phyloP scores from a whole-genome alignment of 345 rosid genomes.

The Syzygium oleosum region DNA sequence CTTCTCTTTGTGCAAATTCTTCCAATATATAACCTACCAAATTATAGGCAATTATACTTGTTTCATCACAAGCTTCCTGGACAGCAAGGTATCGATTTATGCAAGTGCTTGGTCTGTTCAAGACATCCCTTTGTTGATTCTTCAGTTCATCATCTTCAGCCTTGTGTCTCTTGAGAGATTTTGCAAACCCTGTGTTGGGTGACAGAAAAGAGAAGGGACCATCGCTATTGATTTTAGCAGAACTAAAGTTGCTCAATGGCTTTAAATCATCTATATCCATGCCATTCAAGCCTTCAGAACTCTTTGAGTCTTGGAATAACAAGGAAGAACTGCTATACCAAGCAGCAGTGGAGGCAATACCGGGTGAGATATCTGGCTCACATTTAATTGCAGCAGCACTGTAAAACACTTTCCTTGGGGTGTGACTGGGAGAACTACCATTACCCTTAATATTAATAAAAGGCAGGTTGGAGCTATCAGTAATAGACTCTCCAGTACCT shows the following conservation, averaged over 20 bases:
- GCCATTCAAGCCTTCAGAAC: constrained; percentile 1
- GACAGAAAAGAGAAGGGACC: background rate
- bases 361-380: constrained; percentile 6
- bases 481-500: constrained; percentile 44
- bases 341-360: constrained; percentile 11
- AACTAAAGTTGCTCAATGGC: background rate
- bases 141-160: constrained; percentile 9
- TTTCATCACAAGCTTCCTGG: constrained; percentile 70
- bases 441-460: constrained; percentile 5
- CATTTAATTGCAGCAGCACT: background rate
- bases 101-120: constrained; percentile 9
- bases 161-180: constrained; percentile 13
- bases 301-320: constrained; percentile 10
- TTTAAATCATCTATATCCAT: constrained; percentile 10
- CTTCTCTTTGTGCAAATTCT: constrained; percentile 34
- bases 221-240: background rate
- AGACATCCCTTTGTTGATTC: constrained; percentile 11
- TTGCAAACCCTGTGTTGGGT: background rate
- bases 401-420: background rate
- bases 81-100: constrained; percentile 51
- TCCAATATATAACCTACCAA: constrained; percentile 50
- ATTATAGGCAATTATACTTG: constrained; percentile 62
- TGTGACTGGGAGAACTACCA: constrained; percentile 4
- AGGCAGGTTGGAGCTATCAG: constrained; percentile 5
- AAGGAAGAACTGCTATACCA: constrained; percentile 12